Evolutionary conservation across 148 eudicot genomes (phyloP), one percentile per base, ranked within the genome.

Genomic region (Spergularia marina): DNA sequence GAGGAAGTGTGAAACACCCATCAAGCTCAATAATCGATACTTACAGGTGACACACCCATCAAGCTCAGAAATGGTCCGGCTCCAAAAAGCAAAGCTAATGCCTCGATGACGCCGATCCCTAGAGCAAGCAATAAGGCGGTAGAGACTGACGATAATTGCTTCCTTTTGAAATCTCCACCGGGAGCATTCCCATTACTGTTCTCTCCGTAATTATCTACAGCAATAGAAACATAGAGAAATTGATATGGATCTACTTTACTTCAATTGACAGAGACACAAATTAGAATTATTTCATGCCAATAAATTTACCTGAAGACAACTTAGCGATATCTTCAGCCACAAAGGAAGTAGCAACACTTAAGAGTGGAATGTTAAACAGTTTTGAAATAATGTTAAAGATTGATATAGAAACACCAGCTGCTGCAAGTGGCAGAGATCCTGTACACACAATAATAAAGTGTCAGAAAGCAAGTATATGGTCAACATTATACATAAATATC

Each of bases 311-410:
- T 66, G 84, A 71, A 54, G 76, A 53, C 53, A 87, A 86, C 71
- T 83, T 90, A 68, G 97, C 82, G 79, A 95, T 82, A 79, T 95
- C 99, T 86, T 95, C 99, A 65, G 99, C 99, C 70, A 92, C 97
- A 76, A 95, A 89, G 68, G 99, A 90, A 69, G 97, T 89, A 78
- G 99, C 88, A 82, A 95, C 92, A 82, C 99, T 92, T 23, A 95
- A 96, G 73, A 95, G 99, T 66, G 99, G 99, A 68, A 95, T 86
- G 81, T 95, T 95, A 47, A 95, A 92, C 51, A 95, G 80, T 84
- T 95, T 95, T 11, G 99, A 95, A 72, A 95, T 78, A 49, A 89
- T 89, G 77, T 95, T 95, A 51, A 95, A 92, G 60, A 95, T 83
- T 67, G 97, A 89, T 71, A 89, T 84, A 77, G 99, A 95, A 79